Conservation (phyloP, 495 filamentous ascomycete genomes). For the Penicillium taxi region DNA sequence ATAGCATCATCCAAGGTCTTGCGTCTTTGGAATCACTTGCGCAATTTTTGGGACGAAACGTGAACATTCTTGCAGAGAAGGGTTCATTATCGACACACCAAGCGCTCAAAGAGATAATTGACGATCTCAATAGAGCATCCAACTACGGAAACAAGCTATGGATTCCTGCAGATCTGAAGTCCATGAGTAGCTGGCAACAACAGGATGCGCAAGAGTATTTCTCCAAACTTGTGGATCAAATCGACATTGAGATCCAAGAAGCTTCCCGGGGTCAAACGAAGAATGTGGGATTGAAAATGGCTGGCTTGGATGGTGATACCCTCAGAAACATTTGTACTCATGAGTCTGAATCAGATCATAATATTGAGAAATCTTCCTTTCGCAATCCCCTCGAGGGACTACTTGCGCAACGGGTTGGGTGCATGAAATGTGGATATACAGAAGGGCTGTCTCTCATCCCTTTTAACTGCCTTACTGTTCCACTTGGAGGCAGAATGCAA, state of each 20-base stretch:
- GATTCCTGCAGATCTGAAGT: constrained; percentile 70
- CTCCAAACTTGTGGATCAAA: constrained; percentile 75
- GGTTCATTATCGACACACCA: constrained; percentile 38
- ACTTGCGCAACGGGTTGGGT: constrained; percentile 82
- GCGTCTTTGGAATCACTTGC: constrained; percentile 63
- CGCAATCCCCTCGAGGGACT: constrained; percentile 79
- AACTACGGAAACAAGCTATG: constrained; percentile 67
- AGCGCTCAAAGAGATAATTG: constrained; percentile 57
- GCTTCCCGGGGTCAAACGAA: constrained; percentile 36
- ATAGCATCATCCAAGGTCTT: constrained; percentile 84
- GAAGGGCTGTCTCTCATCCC: constrained; percentile 81
- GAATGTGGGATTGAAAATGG: constrained; percentile 37
- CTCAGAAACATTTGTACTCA: constrained; percentile 14
- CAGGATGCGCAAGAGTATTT: constrained; percentile 99
- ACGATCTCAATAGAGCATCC: constrained; percentile 53
- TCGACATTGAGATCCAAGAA: constrained; percentile 67
- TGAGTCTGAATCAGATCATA: not conserved
- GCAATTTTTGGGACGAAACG: constrained; percentile 40
- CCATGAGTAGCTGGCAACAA: constrained; percentile 88
- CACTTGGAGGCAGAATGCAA: constrained; percentile 48
- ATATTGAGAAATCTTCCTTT: constrained; percentile 13
- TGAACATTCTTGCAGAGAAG: constrained; percentile 34
- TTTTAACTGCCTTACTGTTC: constrained; percentile 90
- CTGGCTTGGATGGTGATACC: constrained; percentile 33
- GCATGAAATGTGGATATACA: constrained; percentile 75